A percentile compares a stretch with the other conserved stretches of the same genome.
phyloP scores from a whole-genome alignment of 257 asterid genomes.

The Solanum dulcamara region DNA sequence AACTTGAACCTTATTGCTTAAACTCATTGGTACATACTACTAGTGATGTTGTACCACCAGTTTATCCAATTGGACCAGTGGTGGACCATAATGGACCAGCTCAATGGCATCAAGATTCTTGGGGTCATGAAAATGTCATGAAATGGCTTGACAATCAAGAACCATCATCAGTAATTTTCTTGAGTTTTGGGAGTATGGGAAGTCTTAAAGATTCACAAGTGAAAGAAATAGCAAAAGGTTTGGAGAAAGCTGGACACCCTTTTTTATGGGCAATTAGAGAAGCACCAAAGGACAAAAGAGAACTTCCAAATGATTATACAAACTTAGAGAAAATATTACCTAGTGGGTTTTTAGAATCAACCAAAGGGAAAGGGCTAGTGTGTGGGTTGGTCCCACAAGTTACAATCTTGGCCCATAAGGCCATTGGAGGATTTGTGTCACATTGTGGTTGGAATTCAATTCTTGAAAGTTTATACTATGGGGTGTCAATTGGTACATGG shows the following conservation, averaged over 20 bases:
- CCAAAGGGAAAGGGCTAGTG: neutral
- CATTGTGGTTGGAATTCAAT: constrained; percentile 16
- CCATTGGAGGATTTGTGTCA: constrained; percentile 13
- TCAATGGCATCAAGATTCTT: neutral
- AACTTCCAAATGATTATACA: neutral
- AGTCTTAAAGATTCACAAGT: neutral
- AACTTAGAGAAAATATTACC: neutral
- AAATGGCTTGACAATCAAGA: constrained; percentile 8
- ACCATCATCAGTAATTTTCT: neutral
- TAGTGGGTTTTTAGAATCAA: neutral
- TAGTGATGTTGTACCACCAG: neutral
- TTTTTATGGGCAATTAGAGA: constrained; percentile 10
- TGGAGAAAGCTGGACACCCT: neutral
- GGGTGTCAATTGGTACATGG: constrained; percentile 12
- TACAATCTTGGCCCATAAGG: constrained; percentile 4
- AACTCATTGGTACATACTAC: neutral
- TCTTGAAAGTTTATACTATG: constrained; percentile 1
- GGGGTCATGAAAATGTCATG: constrained; percentile 1
- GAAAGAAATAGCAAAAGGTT: neutral
- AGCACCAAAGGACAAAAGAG: neutral
- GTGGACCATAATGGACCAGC: constrained; percentile 4
- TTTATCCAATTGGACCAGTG: constrained; percentile 10
- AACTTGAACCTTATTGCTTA: constrained; percentile 1
- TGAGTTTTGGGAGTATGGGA: constrained; percentile 10
- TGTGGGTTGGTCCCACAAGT: constrained; percentile 16